These are phyloP conservation scores for Citrus glauca DNA, from an alignment of 345 rosid genomes.

Conservation along the genomic window DNA sequence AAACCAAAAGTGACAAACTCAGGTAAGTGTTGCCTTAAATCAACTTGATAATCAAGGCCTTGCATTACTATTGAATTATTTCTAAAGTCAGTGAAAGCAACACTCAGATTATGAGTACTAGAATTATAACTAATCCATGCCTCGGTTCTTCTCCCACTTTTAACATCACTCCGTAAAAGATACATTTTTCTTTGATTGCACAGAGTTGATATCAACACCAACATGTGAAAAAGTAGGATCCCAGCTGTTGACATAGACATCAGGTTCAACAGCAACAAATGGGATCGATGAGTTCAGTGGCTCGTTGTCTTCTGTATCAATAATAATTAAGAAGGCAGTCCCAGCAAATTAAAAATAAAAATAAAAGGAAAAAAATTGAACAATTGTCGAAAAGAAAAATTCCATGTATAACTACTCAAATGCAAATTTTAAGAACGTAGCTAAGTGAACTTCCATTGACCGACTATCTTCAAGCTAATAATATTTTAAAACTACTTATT, in stretches of 20 bases:
- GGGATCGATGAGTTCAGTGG: background rate
- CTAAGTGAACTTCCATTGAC: no score
- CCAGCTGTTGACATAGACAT: background rate
- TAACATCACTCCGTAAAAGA: background rate
- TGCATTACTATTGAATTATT: background rate
- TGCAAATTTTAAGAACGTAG: no score
- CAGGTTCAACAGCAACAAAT: conserved; percentile 21
- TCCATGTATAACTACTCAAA: no score
- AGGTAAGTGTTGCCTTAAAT: conserved; percentile 7
- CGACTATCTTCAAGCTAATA: no score
- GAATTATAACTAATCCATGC: conserved; percentile 33
- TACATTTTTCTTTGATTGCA: conserved; percentile 4
- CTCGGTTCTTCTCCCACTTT: conserved; percentile 1
- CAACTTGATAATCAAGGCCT: background rate
- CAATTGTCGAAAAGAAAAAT: no score
- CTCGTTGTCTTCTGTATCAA: background rate
- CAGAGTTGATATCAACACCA: conserved; percentile 22
- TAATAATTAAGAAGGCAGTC: no score
- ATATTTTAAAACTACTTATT: no score
- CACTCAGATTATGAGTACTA: conserved; percentile 1
- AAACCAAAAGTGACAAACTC: conserved; percentile 28
- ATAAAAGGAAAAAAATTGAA: no score
- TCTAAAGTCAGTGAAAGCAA: conserved; percentile 12
- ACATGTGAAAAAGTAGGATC: background rate
- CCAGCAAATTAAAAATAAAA: no score